These are phyloP conservation scores for Colletotrichum liriopes DNA, from an alignment of 2,329 filamentous ascomycete genomes.

Conservation along the genomic window DNA sequence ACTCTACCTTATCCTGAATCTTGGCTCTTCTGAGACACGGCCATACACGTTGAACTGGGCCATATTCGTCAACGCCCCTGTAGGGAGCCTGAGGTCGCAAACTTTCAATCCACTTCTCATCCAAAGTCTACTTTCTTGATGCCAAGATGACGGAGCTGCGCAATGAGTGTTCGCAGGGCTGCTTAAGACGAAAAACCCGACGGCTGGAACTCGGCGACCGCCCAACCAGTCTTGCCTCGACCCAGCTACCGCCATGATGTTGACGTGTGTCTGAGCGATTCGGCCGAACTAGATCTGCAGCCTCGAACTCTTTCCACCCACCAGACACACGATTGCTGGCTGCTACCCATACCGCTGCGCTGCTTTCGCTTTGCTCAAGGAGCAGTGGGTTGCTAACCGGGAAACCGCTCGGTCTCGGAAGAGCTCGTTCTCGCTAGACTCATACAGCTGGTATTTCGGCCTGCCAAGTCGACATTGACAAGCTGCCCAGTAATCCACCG, in stretches of 20 bases:
- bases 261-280: constrained; percentile 28
- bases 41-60: constrained; percentile 3
- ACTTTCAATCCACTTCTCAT: constrained; percentile 3
- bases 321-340: not conserved
- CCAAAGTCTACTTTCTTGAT: constrained; percentile 7
- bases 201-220: constrained; percentile 8
- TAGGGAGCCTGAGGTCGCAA: constrained; percentile 10
- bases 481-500: constrained; percentile 1
- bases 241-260: constrained; percentile 33
- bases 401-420: not conserved
- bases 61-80: constrained; percentile 22
- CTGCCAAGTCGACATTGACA: constrained; percentile 32
- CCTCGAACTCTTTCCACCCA: constrained; percentile 7
- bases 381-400: constrained; percentile 1
- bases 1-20: constrained; percentile 10
- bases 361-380: not conserved
- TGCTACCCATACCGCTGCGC: not conserved
- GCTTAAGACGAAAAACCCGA: constrained; percentile 24
- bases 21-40: constrained; percentile 27
- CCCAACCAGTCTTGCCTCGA: not conserved
- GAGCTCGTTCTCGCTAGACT: constrained; percentile 20
- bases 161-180: not conserved
- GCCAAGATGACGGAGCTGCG: constrained; percentile 13
- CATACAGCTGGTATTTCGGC: constrained; percentile 1
- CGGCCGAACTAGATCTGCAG: constrained; percentile 32